These are phyloP conservation scores for Colletotrichum liriopes DNA, from an alignment of 2,329 filamentous ascomycete genomes.

Conservation along the genomic window DNA sequence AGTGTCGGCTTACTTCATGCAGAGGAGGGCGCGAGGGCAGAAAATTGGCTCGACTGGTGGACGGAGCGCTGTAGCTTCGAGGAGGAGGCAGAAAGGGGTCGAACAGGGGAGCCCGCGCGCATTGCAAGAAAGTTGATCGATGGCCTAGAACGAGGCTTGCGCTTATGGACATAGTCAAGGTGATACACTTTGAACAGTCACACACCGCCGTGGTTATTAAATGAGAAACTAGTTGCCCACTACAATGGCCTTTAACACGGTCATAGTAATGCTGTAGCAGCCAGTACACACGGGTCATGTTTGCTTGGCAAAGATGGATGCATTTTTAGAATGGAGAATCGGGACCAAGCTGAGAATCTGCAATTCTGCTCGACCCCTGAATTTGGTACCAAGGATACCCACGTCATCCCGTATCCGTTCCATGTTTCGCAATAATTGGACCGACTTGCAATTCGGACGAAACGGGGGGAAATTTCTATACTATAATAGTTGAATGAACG, in stretches of 20 bases:
- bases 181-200: neutral
- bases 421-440: conserved; percentile 25
- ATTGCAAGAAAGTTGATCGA: conserved; percentile 50
- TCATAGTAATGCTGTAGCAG: neutral
- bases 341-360: neutral
- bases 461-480: conserved; percentile 8
- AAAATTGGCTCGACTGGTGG: conserved; percentile 76
- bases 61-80: conserved; percentile 71
- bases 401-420: conserved; percentile 27
- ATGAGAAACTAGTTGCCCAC: neutral
- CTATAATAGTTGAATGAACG: neutral
- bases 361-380: neutral
- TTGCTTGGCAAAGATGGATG: neutral
- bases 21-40: conserved; percentile 67
- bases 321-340: neutral
- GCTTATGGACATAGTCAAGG: neutral
- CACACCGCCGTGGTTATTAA: neutral
- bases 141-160: conserved; percentile 48
- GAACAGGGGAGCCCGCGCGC: conserved; percentile 48
- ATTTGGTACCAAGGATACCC: neutral
- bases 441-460: conserved; percentile 12
- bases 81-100: conserved; percentile 62
- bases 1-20: conserved; percentile 72
- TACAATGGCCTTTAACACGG: neutral
- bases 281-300: neutral